phyloP scores from a whole-genome alignment of 352 stramenopile genomes.

The Globisporangium recalcitrans region DNA sequence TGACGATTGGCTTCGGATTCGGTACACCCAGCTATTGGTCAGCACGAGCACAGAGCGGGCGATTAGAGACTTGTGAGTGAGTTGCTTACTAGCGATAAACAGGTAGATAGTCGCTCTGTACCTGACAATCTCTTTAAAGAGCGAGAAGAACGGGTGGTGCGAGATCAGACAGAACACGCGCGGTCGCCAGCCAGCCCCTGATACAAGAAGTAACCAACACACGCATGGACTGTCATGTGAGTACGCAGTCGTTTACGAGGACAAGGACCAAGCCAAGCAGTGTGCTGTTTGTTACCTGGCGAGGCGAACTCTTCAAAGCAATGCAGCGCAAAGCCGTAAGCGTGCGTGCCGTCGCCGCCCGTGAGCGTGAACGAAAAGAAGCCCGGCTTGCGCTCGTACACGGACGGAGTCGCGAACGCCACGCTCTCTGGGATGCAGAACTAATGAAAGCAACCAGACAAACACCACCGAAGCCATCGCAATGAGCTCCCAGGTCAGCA shows the following conservation, averaged over 20 bases:
- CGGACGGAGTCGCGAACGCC: constrained; percentile 29
- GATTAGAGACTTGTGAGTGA: too few species aligned
- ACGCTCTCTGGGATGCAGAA: constrained; percentile 70
- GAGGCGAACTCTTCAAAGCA: constrained; percentile 34
- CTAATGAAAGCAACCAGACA: constrained; percentile 23
- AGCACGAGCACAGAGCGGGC: background rate
- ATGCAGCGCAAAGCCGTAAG: constrained; percentile 70
- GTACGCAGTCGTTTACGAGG: background rate
- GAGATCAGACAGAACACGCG: constrained; percentile 75
- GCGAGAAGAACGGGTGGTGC: constrained; percentile 75
- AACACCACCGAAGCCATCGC: background rate
- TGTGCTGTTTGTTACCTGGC: constrained; percentile 11
- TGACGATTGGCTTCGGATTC: constrained; percentile 25
- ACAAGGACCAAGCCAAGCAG: background rate
- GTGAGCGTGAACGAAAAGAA: constrained; percentile 85
- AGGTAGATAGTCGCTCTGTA: too few species aligned
- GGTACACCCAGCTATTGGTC: constrained; percentile 54
- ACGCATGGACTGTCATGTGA: too few species aligned
- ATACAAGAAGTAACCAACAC: too few species aligned
- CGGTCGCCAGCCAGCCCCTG: constrained; percentile 32
- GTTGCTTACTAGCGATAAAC: too few species aligned
- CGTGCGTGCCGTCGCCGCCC: constrained; percentile 56
- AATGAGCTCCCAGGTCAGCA: background rate
- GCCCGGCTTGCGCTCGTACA: constrained; percentile 55
- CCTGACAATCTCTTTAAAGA: constrained; percentile 76